A percentile compares a stretch with the other conserved stretches of the same genome.
Evolutionary conservation across 1,284 basidiomycete genomes (phyloP).

Genomic region (Ceratobasidium sp.): DNA sequence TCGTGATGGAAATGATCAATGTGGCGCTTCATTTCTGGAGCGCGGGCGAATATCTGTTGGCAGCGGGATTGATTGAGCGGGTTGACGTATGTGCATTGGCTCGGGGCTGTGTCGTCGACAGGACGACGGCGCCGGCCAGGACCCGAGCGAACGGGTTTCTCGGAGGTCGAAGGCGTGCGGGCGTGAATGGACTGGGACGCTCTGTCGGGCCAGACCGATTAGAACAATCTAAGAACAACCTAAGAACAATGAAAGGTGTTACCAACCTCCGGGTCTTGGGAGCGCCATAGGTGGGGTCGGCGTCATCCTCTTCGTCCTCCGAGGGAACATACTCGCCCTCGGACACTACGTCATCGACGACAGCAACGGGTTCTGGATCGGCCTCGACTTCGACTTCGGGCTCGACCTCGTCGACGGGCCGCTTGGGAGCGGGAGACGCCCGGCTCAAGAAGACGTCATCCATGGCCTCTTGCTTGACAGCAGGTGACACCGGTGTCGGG

Average conservation of each 20-base stretch:
- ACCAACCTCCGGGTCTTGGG: constrained; percentile 35
- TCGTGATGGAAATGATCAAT: constrained; percentile 39
- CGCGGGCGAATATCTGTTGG: constrained; percentile 38
- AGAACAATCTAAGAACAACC: background rate
- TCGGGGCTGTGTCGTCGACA: constrained; percentile 37
- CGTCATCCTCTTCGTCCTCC: constrained; percentile 38
- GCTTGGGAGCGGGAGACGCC: constrained; percentile 22
- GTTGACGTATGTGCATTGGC: constrained; percentile 39
- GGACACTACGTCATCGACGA: constrained; percentile 8
- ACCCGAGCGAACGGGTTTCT: constrained; percentile 28
- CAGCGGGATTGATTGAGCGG: constrained; percentile 20
- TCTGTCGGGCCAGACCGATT: background rate
- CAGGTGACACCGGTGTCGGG: constrained; percentile 3
- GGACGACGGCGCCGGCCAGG: constrained; percentile 20
- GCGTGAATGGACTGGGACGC: constrained; percentile 10
- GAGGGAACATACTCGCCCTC: constrained; percentile 39
- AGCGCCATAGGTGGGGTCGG: constrained; percentile 34
- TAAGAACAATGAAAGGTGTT: background rate
- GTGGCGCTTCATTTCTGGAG: constrained; percentile 39
- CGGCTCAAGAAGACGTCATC: constrained; percentile 11
- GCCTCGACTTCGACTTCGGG: background rate
- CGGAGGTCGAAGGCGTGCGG: constrained; percentile 19
- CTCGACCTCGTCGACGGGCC: constrained; percentile 3
- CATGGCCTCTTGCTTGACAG: constrained; percentile 24
- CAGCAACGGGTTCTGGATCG: background rate